Base-by-base conservation (phyloP, 768 basidiomycete genomes). In the Ramaria sp. region DNA sequence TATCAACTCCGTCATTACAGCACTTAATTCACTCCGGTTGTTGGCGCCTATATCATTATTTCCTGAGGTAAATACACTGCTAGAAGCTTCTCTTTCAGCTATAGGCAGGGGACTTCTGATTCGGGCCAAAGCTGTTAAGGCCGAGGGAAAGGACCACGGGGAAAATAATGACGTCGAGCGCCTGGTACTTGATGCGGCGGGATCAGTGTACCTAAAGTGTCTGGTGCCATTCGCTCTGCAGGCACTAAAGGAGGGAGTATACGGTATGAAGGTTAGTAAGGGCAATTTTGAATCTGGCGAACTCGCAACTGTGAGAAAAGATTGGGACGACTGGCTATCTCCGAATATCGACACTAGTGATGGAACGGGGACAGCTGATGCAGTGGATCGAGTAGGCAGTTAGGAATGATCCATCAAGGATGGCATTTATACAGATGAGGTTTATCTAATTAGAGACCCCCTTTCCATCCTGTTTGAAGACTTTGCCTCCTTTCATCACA, bases 11-110 rank as follows among this genome's bases (percentile, higher is more conserved):
- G 69, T 91, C 22, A 73, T 93, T 3, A 75, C 79, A 5, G 75
- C 84, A 1, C 71, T 97, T 45, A 97, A 97, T 67, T 77, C 82
- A 2, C 72, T 97, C 20, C 84, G 94, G 3, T 74, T 91, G 11
- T 79, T 95, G 12, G 87, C 88, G 2, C 91, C 91, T 2, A 70
- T 79, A 12, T 73, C 73, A 11, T 74, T 86, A n/a, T 64, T 82
- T 47, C 62, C 64, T 0, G 73, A 76, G n/a, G 70, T 90, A 10
- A 64, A 73, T 1, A 62, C 62, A 0, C 69, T 73, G n/a, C 70
- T 89, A 22, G 83, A 86, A 50, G 67, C 63, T 3, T 71, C 76
- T 7, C 71, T 91, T 17, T 73, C 70, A 1, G 68, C 66, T 34
- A 70, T 73, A 4, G 80, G 79, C 5, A 64, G 70, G 10, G 69